Evolutionary conservation across 768 basidiomycete species (phyloP).

Genomic region (Lactifluus rugatus): DNA sequence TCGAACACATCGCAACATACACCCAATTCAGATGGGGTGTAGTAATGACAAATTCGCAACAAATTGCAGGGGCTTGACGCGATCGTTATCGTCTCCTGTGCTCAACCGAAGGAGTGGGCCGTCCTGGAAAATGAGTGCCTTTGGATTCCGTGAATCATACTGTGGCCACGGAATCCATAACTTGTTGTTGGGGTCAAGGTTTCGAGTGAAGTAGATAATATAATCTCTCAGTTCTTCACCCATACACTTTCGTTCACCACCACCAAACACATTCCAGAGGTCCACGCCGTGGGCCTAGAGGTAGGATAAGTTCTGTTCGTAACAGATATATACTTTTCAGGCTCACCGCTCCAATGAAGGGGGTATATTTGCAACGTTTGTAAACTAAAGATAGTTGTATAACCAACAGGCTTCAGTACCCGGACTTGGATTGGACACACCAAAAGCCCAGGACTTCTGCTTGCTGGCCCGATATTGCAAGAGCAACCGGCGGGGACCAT

Average conservation of each 20-base stretch:
- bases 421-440: neutral
- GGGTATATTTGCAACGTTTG: neutral
- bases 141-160: neutral
- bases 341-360: slow-evolving; percentile 14
- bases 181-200: slow-evolving; percentile 7
- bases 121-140: slow-evolving; percentile 8
- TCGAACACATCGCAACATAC: neutral
- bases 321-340: too few relatives aligned
- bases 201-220: slow-evolving; percentile 6
- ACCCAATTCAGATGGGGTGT: slow-evolving; percentile 5
- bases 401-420: neutral
- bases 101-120: neutral
- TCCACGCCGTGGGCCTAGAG: slow-evolving; percentile 5
- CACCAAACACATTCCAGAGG: slow-evolving; percentile 2
- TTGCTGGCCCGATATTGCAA: slow-evolving; percentile 3
- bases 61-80: slow-evolving; percentile 1
- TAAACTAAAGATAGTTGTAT: neutral
- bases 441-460: slow-evolving; percentile 9
- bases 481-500: too few relatives aligned
- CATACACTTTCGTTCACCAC: too few relatives aligned
- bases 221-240: slow-evolving; percentile 6
- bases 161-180: neutral
- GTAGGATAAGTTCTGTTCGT: neutral
- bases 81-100: slow-evolving; percentile 2
- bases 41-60: slow-evolving; percentile 8